These are phyloP conservation scores for Xylaria multiplex DNA, from an alignment of 2,329 filamentous ascomycete species.

Conservation along the genomic window DNA sequence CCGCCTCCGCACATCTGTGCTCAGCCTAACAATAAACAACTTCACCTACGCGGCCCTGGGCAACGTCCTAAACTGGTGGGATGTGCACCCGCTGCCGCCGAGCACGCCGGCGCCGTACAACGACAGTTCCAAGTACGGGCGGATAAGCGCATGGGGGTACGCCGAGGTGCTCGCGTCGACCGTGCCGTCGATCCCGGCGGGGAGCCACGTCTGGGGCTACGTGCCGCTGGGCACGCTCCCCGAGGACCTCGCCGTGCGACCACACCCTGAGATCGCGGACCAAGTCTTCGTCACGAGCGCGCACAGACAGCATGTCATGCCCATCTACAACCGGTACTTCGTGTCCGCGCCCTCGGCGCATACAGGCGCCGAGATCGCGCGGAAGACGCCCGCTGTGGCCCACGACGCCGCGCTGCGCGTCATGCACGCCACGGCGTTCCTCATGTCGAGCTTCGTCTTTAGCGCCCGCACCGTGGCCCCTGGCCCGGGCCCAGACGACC, in stretches of 20 bases:
- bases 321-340: slow-evolving; percentile 58
- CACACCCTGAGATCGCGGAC: slow-evolving; percentile 31
- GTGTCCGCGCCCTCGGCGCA: slow-evolving; percentile 34
- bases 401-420: slow-evolving; percentile 43
- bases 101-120: slow-evolving; percentile 49
- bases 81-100: slow-evolving; percentile 55
- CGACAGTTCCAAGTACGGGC: slow-evolving; percentile 54
- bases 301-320: slow-evolving; percentile 52
- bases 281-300: slow-evolving; percentile 53
- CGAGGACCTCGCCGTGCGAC: slow-evolving; percentile 52
- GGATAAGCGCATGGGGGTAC: slow-evolving; percentile 61
- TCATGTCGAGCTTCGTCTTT: slow-evolving; percentile 50
- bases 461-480: slow-evolving; percentile 39
- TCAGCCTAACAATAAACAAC: slow-evolving; percentile 51
- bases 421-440: slow-evolving; percentile 47
- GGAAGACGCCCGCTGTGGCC: slow-evolving; percentile 38
- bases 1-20: slow-evolving; percentile 45
- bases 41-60: slow-evolving; percentile 50
- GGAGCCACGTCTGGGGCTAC: slow-evolving; percentile 55
- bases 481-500: slow-evolving; percentile 22
- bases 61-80: slow-evolving; percentile 52
- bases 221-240: slow-evolving; percentile 55
- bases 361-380: slow-evolving; percentile 31
- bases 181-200: slow-evolving; percentile 48
- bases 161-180: slow-evolving; percentile 56